Evolutionary conservation across 192 early-diverging fungal species (phyloP).

Genomic region (Backusella circina): DNA sequence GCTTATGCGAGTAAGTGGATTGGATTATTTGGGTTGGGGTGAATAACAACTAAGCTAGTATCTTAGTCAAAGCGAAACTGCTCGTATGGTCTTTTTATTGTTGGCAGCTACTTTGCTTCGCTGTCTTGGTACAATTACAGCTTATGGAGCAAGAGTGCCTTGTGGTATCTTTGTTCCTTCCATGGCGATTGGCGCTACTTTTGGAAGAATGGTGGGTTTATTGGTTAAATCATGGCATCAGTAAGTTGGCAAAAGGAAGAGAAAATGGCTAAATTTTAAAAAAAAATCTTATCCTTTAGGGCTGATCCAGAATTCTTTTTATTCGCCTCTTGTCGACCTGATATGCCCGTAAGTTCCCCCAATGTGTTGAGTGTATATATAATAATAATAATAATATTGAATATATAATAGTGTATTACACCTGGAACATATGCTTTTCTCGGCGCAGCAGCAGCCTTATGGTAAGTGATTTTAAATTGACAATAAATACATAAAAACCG

Average conservation of each 20-base stretch:
- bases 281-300: slow-evolving; percentile 24
- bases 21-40: no score
- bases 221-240: slow-evolving; percentile 70
- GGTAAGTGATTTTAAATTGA: slow-evolving; percentile 26
- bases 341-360: slow-evolving; percentile 56
- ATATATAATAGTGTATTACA: slow-evolving; percentile 56
- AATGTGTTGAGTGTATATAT: slow-evolving; percentile 19
- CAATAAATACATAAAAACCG: no score
- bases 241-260: slow-evolving; percentile 17
- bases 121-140: slow-evolving; percentile 46
- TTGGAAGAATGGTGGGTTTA: slow-evolving; percentile 90
- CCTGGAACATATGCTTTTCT: slow-evolving; percentile 83
- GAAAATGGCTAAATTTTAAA: not conserved
- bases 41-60: not conserved
- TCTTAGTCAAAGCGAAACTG: slow-evolving; percentile 17
- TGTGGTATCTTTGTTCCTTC: slow-evolving; percentile 83
- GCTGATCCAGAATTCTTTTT: slow-evolving; percentile 56
- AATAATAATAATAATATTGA: no score
- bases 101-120: slow-evolving; percentile 55
- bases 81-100: slow-evolving; percentile 45
- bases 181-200: slow-evolving; percentile 87
- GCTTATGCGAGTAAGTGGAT: slow-evolving; percentile 58
- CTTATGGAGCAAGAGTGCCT: slow-evolving; percentile 67
- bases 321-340: slow-evolving; percentile 63
- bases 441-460: slow-evolving; percentile 78